Evolutionary conservation across 1,284 basidiomycete species (phyloP).

Genomic region (Moesziomyces globuligerus): DNA sequence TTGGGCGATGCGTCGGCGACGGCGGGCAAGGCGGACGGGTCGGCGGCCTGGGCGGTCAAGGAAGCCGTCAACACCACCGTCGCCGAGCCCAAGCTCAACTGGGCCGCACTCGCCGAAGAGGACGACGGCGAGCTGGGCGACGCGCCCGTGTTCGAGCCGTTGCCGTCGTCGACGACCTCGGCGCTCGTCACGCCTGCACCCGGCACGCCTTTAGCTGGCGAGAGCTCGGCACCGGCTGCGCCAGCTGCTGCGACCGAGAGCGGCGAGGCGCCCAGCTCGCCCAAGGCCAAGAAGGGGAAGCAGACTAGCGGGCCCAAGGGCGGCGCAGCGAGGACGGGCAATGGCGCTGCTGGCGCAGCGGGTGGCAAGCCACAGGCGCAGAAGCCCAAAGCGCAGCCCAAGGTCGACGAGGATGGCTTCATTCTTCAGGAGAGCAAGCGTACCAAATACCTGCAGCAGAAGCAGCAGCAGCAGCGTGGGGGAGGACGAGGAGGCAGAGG

Average conservation of each 20-base stretch:
- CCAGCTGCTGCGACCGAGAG: background rate
- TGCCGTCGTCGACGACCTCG: constrained; percentile 29
- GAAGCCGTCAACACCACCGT: constrained; percentile 32
- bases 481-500: constrained; percentile 10
- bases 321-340: constrained; percentile 3
- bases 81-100: constrained; percentile 40
- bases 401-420: constrained; percentile 52
- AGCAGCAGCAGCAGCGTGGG: constrained; percentile 29
- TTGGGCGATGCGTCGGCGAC: constrained; percentile 11
- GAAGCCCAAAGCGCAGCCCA: constrained; percentile 14
- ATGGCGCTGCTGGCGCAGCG: constrained; percentile 2
- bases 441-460: constrained; percentile 41
- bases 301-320: constrained; percentile 11
- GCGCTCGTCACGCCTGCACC: constrained; percentile 31
- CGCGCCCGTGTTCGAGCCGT: constrained; percentile 36
- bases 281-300: constrained; percentile 29
- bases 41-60: constrained; percentile 20
- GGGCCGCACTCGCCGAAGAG: constrained; percentile 45
- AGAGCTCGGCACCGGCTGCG: constrained; percentile 1
- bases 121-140: constrained; percentile 48
- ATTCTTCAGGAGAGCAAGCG: constrained; percentile 47
- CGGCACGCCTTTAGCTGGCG: constrained; percentile 13
- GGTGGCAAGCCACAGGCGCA: constrained; percentile 3
- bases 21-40: constrained; percentile 20
- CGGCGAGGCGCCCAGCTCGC: constrained; percentile 10